Base-by-base conservation (phyloP, 2,329 filamentous ascomycete genomes). In the Fusarium tuaranense region DNA sequence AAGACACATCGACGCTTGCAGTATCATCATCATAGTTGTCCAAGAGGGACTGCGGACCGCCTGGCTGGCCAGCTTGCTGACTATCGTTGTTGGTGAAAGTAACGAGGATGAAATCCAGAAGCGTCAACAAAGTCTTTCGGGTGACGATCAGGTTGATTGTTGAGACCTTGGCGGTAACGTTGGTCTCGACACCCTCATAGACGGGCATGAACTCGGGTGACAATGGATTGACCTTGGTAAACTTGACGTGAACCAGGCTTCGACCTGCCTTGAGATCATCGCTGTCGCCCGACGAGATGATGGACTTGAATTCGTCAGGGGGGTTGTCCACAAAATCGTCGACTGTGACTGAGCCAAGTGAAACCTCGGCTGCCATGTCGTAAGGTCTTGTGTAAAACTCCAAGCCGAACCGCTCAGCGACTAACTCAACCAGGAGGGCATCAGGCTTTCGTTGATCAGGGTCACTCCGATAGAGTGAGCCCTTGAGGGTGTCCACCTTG, bases 71-170 rank as follows among this genome's bases (percentile, higher is more conserved):
- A 34, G 51, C 51, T 34, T 86, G 83, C 61, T 39, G 57, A 14
- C 12, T 27, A 9, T 88, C 85, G 67, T 89, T 88, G 63, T 87
- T 88, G 9, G 96, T 93, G 79, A 99, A 99, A 0, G 97, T 99
- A 46, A 95, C 88, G 20, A 99, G 90, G 38, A 98, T 92, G 79
- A 99, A 99, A 81, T 99, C 97, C 51, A 99, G 85, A 1, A 99
- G 86, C 0, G 96, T 99, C 63, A 99, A 87, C 4, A 99, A 86
- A 0, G 97, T 99, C 83, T 93, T 96, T 74, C 97, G 89, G 0
- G 97, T 99, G 10, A 99, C 95, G 38, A 99, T 91, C 25, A 99
- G 83, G 80, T 98, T 98, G 84, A 99, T 98, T 0, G 97, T 99
- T 0, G 97, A 98, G 14, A 99, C 92, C 0, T 92, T 92, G 2